Percentiles rank a stretch among this genome's conserved stretches.
phyloP scores from a whole-genome alignment of 2,329 filamentous ascomycete genomes.

The Parascedosporium putredinis region DNA sequence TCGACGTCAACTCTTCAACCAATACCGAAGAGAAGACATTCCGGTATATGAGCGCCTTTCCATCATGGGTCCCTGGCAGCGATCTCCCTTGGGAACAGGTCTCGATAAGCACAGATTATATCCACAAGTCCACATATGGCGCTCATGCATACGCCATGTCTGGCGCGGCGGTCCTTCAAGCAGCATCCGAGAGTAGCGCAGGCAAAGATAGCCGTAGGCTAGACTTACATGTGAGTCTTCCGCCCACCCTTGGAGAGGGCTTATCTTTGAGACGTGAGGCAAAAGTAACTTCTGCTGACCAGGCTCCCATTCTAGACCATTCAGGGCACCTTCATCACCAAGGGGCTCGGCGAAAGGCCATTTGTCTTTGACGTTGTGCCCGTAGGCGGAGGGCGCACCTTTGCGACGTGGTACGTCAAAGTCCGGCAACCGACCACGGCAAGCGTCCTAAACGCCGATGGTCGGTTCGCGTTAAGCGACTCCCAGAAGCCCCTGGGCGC shows the following conservation, averaged over 20 bases:
- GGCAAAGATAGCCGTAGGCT: constrained; percentile 10
- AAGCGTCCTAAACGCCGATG: constrained; percentile 10
- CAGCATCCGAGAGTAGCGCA: background rate
- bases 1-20: background rate
- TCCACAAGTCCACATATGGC: constrained; percentile 8
- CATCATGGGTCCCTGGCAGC: constrained; percentile 6
- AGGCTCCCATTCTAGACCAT: constrained; percentile 31
- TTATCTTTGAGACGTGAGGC: too few relatives aligned
- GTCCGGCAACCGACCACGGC: constrained; percentile 30
- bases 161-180: constrained; percentile 2
- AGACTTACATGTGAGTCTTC: constrained; percentile 29
- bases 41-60: constrained; percentile 4
- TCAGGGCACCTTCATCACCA: constrained; percentile 43
- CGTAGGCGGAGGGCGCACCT: constrained; percentile 34
- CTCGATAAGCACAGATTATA: background rate
- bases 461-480: constrained; percentile 30
- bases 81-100: constrained; percentile 6
- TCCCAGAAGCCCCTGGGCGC: constrained; percentile 26
- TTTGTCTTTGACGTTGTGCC: constrained; percentile 40
- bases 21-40: background rate
- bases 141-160: constrained; percentile 9
- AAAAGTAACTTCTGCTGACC: too few relatives aligned
- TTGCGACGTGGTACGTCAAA: constrained; percentile 38
- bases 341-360: constrained; percentile 36
- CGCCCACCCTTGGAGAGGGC: background rate